Evolutionary conservation across 176 grass and related monocot genomes (phyloP).

Genomic region (Neostapfia colusana): DNA sequence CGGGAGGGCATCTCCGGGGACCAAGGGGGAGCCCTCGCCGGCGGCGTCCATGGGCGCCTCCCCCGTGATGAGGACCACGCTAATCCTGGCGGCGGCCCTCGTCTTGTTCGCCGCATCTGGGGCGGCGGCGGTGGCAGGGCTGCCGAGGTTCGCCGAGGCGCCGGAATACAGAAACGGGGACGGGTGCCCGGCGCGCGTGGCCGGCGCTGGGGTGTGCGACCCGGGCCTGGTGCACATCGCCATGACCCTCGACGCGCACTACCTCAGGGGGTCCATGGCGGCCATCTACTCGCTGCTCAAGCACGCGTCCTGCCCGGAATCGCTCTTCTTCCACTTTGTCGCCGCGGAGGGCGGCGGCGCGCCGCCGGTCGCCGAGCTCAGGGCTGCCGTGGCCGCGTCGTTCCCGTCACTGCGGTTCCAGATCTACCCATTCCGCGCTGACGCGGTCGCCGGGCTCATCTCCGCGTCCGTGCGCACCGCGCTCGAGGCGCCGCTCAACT

Average conservation of each 20-base stretch:
- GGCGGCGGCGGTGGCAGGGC: neutral
- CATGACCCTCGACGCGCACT: slow-evolving; percentile 96
- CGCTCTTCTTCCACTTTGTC: slow-evolving; percentile 83
- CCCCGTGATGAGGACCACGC: slow-evolving; percentile 27
- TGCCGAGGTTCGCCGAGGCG: slow-evolving; percentile 70
- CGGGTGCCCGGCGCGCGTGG: slow-evolving; percentile 35
- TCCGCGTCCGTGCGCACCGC: slow-evolving; percentile 80
- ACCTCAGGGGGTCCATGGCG: slow-evolving; percentile 91
- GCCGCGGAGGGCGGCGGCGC: slow-evolving; percentile 30
- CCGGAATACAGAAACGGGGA: slow-evolving; percentile 86
- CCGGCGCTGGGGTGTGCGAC: slow-evolving; percentile 56
- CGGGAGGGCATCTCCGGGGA: neutral
- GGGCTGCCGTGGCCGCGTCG: slow-evolving; percentile 39
- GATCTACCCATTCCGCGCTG: slow-evolving; percentile 66
- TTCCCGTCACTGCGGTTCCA: slow-evolving; percentile 86
- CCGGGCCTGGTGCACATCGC: slow-evolving; percentile 78
- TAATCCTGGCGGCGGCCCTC: slow-evolving; percentile 18
- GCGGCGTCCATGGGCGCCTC: slow-evolving; percentile 42
- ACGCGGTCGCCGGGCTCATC: slow-evolving; percentile 64
- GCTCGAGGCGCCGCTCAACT: slow-evolving; percentile 86
- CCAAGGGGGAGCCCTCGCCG: slow-evolving; percentile 28
- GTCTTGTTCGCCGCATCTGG: slow-evolving; percentile 35
- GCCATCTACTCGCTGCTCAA: slow-evolving; percentile 89
- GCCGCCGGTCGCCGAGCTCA: slow-evolving; percentile 37
- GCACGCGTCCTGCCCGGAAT: slow-evolving; percentile 79